These are phyloP conservation scores for Arachnopeziza araneosa DNA, from an alignment of 2,329 filamentous ascomycete species.

Conservation along the genomic window DNA sequence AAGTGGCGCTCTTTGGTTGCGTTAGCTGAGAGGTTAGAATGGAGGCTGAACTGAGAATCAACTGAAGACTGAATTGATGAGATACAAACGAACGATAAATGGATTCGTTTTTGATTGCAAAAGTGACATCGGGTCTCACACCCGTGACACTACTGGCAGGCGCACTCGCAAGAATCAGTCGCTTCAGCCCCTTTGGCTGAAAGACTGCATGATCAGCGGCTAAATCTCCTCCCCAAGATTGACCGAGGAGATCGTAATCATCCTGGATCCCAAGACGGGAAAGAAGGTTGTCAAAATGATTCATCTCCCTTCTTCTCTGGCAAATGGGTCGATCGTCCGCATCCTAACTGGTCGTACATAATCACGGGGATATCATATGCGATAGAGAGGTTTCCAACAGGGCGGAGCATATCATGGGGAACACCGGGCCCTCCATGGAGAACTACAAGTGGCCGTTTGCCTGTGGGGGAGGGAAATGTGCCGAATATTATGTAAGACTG, in stretches of 20 bases:
- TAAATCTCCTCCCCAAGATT: neutral
- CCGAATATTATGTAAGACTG: slow-evolving; percentile 34
- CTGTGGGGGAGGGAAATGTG: slow-evolving; percentile 16
- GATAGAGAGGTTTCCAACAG: slow-evolving; percentile 33
- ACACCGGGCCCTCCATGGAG: slow-evolving; percentile 42
- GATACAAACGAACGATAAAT: no score
- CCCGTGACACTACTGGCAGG: neutral
- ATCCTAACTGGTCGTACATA: slow-evolving; percentile 49
- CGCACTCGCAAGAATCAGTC: neutral
- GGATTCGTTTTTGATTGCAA: no score
- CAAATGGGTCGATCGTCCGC: slow-evolving; percentile 42
- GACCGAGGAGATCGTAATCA: neutral
- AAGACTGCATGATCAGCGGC: neutral
- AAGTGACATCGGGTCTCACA: no score
- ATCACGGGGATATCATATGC: slow-evolving; percentile 38
- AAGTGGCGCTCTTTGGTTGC: no score
- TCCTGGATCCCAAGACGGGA: neutral
- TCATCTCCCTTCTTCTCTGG: slow-evolving; percentile 37
- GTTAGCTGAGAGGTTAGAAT: no score
- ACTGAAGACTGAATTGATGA: no score
- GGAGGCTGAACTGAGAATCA: no score
- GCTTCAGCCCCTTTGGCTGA: neutral
- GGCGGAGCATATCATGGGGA: slow-evolving; percentile 35
- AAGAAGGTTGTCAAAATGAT: slow-evolving; percentile 40
- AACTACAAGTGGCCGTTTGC: slow-evolving; percentile 29